phyloP scores from a whole-genome alignment of 805 yeast species.

The Tetrapisispora arboricola region DNA sequence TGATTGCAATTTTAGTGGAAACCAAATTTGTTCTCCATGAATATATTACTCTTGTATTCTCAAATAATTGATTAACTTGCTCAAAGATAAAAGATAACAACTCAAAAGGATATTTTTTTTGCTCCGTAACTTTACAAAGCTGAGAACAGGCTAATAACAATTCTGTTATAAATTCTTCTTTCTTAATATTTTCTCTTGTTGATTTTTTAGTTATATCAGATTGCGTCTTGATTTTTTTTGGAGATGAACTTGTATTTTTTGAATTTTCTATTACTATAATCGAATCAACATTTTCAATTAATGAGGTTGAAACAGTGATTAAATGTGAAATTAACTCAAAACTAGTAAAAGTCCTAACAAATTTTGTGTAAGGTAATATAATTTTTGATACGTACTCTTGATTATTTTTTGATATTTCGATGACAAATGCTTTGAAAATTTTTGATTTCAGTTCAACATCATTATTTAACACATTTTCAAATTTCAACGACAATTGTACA shows the following conservation, averaged over 20 bases:
- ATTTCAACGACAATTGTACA: slow-evolving; percentile 44
- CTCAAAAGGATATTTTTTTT: slow-evolving; percentile 11
- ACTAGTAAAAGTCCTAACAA: slow-evolving; percentile 31
- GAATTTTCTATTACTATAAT: slow-evolving; percentile 25
- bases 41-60: slow-evolving; percentile 21
- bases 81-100: slow-evolving; percentile 26
- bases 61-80: slow-evolving; percentile 22
- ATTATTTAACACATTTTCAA: slow-evolving; percentile 29
- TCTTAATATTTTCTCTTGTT: slow-evolving; percentile 33
- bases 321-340: slow-evolving; percentile 10
- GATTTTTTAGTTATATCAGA: slow-evolving; percentile 31
- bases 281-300: slow-evolving; percentile 30
- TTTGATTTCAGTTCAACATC: slow-evolving; percentile 27
- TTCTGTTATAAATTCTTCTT: slow-evolving; percentile 39
- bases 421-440: slow-evolving; percentile 37
- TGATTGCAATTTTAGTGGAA: slow-evolving; percentile 33
- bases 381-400: slow-evolving; percentile 51
- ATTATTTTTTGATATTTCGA: slow-evolving; percentile 61
- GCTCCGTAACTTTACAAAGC: slow-evolving; percentile 21
- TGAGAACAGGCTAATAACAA: slow-evolving; percentile 31
- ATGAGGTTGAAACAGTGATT: slow-evolving; percentile 28
- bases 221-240: slow-evolving; percentile 19
- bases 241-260: slow-evolving; percentile 13
- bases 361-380: slow-evolving; percentile 43
- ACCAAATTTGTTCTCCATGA: slow-evolving; percentile 57